Percentiles rank a stretch among this genome's conserved stretches.
These are phyloP conservation scores for Pseudozyma tsukubaensis DNA, from an alignment of 1,284 basidiomycete species.

Conservation along the genomic window DNA sequence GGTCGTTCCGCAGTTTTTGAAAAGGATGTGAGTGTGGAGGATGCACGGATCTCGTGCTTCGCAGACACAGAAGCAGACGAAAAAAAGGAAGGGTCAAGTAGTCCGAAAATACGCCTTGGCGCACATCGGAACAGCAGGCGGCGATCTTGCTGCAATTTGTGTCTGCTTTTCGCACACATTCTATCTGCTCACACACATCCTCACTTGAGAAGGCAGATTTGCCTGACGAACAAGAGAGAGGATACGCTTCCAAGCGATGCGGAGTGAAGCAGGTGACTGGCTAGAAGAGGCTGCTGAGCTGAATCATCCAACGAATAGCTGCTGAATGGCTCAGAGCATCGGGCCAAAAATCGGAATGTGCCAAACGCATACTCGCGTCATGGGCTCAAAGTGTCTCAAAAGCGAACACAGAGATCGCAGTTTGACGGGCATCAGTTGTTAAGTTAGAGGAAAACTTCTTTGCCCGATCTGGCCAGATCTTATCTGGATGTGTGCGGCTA, in stretches of 20 bases:
- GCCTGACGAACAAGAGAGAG: no score
- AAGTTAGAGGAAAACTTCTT: not conserved
- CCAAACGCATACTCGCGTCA: no score
- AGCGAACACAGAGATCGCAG: not conserved
- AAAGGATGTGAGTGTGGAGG: slow-evolving; percentile 2
- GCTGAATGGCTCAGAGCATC: not conserved
- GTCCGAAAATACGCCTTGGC: not conserved
- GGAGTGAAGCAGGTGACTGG: no score
- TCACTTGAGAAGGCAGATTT: no score
- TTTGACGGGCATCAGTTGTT: not conserved
- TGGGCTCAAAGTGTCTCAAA: no score
- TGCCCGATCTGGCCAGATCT: slow-evolving; percentile 9
- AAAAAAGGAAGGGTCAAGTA: not conserved
- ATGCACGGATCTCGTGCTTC: not conserved
- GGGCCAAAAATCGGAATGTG: slow-evolving; percentile 8
- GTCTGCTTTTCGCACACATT: no score
- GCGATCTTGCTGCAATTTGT: no score
- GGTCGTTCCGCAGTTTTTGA: not conserved
- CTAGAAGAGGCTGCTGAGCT: not conserved
- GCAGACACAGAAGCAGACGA: not conserved
- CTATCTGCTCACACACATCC: no score
- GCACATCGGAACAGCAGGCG: not conserved
- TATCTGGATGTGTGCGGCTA: slow-evolving; percentile 10
- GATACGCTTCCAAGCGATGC: no score
- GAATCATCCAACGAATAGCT: not conserved